These are phyloP conservation scores for Aspergillus transmontanensis DNA, from an alignment of 2,329 filamentous ascomycete species.

Conservation along the genomic window DNA sequence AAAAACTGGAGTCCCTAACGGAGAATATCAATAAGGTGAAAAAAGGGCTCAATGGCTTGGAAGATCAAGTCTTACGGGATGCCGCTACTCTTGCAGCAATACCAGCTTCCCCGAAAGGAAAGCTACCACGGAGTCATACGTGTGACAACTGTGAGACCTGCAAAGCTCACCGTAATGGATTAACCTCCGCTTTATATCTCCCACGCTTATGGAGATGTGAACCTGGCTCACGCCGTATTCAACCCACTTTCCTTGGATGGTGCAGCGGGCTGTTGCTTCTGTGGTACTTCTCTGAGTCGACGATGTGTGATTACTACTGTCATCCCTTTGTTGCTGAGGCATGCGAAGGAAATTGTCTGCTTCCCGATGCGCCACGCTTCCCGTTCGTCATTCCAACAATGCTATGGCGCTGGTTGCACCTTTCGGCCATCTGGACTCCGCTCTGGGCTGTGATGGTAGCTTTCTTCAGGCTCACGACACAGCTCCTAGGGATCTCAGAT, in stretches of 20 bases:
- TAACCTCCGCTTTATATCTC: slow-evolving; percentile 36
- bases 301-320: slow-evolving; percentile 55
- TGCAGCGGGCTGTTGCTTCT: slow-evolving; percentile 42
- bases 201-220: slow-evolving; percentile 40
- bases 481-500: slow-evolving; percentile 45
- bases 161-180: slow-evolving; percentile 27
- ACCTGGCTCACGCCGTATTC: slow-evolving; percentile 30
- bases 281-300: slow-evolving; percentile 54
- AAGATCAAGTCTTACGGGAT: slow-evolving; percentile 38
- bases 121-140: slow-evolving; percentile 9
- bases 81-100: slow-evolving; percentile 18
- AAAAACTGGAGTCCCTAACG: slow-evolving; percentile 43
- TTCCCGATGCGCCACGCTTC: slow-evolving; percentile 54
- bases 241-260: slow-evolving; percentile 43
- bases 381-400: slow-evolving; percentile 61
- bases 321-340: slow-evolving; percentile 51
- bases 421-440: slow-evolving; percentile 34
- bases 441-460: slow-evolving; percentile 34
- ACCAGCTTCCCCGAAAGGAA: slow-evolving; percentile 17
- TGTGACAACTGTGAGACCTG: slow-evolving; percentile 27
- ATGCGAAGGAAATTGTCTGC: slow-evolving; percentile 55
- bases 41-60: slow-evolving; percentile 42
- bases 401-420: slow-evolving; percentile 50
- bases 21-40: slow-evolving; percentile 46
- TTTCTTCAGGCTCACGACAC: slow-evolving; percentile 33